Conservation (phyloP, 1,139 yeast genomes). For the Taphrina wiesneri region DNA sequence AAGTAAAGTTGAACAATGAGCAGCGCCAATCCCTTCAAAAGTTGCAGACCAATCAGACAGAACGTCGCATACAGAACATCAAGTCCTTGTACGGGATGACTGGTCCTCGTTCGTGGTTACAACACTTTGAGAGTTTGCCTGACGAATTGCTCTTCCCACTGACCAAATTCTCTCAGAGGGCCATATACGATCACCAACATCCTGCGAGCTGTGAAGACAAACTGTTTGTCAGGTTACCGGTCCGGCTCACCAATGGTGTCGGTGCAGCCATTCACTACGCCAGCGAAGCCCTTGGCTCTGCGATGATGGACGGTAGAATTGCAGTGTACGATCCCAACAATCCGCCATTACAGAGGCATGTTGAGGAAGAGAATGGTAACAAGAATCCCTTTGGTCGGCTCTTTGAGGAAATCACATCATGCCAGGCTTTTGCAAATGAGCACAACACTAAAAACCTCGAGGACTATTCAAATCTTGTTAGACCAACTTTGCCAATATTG, state of each 20-base stretch:
- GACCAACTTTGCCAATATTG: neutral
- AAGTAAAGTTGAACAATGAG: neutral
- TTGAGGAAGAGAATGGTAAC: neutral
- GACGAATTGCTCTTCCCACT: neutral
- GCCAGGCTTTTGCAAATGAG: neutral
- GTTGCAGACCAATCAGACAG: neutral
- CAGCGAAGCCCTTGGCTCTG: neutral
- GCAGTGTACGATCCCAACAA: neutral
- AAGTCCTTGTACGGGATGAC: neutral
- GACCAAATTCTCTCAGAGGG: neutral
- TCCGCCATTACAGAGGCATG: neutral
- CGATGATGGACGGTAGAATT: neutral
- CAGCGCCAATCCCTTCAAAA: neutral
- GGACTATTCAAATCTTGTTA: neutral
- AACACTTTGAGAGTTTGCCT: neutral
- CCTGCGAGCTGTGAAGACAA: slow-evolving; percentile 1
- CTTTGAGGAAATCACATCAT: neutral
- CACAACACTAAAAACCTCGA: neutral
- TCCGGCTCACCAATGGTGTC: neutral
- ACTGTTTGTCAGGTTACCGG: neutral
- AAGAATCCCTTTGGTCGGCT: neutral
- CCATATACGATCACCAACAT: neutral
- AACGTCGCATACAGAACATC: neutral
- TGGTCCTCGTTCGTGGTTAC: neutral
- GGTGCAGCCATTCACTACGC: neutral